Base-by-base conservation (phyloP, 306 rosid genomes). In the Echinosophora koreensis region DNA sequence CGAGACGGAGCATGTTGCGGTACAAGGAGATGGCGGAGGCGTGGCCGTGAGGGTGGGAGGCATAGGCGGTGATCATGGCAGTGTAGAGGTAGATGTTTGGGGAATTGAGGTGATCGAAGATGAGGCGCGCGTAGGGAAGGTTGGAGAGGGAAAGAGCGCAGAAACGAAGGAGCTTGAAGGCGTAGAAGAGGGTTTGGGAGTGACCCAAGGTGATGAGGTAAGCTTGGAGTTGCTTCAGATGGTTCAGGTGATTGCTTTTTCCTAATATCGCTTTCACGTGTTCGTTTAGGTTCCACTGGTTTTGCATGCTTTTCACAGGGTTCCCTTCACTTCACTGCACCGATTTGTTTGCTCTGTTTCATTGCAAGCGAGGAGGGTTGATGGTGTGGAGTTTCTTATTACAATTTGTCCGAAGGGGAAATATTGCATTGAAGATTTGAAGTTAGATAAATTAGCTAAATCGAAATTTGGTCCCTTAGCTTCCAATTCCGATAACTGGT, bases 141-240 rank as follows among this genome's bases (percentile, higher is more conserved):
- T 90, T 79, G 49, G 87, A 69, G 69, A 90, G 93, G 9, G 87
- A 34, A 28, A 80, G 77, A 42, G 86, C 71, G 50, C 82, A 84
- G 87, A 86, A 89, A 62, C 97, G 93, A 69, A 93, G 62, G 32
- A 93, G 95, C 75, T 93, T 89, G 81, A 91, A 91, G 44, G 92
- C 90, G 71, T 80, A 91, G 78, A 91, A 83, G 63, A 89, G 88
- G n/a, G 91, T 85, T 66, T 88, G 97, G 64, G 88, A 59, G 58
- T 89, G 92, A 32, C 93, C 97, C 0, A 88, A 79, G 4, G 86
- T 64, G 37, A 68, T 82, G 80, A 91, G 82, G 38, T 81, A 77
- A 3, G 80, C 85, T 80, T 91, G 97, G 57, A 90, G 88, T 54
- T 93, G 98, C 81, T 88, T 89, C 5, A 91, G 77, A 27, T 93